Evolutionary conservation across 2,329 filamentous ascomycete species (phyloP).

Genomic region (Coleophoma crateriformis): DNA sequence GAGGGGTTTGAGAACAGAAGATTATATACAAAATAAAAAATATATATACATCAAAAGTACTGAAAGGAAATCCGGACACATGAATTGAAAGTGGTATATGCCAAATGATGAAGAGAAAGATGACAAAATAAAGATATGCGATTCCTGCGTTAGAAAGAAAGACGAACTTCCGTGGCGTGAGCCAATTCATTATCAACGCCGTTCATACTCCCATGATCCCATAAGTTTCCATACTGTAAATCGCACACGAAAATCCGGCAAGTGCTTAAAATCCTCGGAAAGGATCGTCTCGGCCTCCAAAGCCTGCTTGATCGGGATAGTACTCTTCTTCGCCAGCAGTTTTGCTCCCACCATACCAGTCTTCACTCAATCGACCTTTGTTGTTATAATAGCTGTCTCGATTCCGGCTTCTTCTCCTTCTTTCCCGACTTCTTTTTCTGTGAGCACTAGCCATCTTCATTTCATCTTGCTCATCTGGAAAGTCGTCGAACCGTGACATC

Average conservation of each 20-base stretch:
- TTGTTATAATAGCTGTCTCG: constrained; percentile 22
- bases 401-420: constrained; percentile 19
- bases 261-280: constrained; percentile 50
- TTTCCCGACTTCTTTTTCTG: constrained; percentile 20
- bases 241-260: not conserved
- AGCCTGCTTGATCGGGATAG: constrained; percentile 24
- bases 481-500: constrained; percentile 21
- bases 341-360: constrained; percentile 41
- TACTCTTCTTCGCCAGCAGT: constrained; percentile 49
- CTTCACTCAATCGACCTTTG: constrained; percentile 35
- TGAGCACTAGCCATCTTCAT: constrained; percentile 20
- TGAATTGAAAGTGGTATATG: too few species aligned
- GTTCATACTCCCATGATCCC: not conserved
- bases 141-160: too few species aligned
- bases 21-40: too few species aligned
- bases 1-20: too few species aligned
- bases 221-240: not conserved
- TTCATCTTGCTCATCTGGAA: constrained; percentile 25
- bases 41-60: too few species aligned
- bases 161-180: too few species aligned
- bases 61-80: too few species aligned
- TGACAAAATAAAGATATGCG: too few species aligned
- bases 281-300: constrained; percentile 46
- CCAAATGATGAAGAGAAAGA: too few species aligned
- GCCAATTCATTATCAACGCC: too few species aligned